phyloP scores from a whole-genome alignment of 176 grass and related monocot species.

The Avena insularis region DNA sequence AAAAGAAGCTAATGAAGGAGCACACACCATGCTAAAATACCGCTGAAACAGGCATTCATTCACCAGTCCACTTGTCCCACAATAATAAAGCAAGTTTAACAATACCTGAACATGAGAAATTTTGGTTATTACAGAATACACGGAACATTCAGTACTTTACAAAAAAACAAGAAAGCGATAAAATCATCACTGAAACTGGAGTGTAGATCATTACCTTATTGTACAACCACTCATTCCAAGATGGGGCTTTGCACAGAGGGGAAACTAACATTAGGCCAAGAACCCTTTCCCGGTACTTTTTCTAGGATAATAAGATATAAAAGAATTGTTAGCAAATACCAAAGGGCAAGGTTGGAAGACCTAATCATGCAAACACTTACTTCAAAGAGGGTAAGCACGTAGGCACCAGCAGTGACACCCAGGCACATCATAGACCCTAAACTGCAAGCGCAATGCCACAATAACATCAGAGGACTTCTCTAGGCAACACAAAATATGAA shows the following conservation, averaged over 20 bases:
- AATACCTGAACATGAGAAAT: constrained; percentile 35
- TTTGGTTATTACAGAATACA: constrained; percentile 37
- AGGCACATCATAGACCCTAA: constrained; percentile 92
- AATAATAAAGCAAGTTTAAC: too few species aligned
- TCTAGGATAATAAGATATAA: constrained; percentile 48
- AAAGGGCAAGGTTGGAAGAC: constrained; percentile 18
- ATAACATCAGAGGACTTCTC: constrained; percentile 31
- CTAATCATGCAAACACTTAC: constrained; percentile 52
- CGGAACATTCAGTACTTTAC: background rate
- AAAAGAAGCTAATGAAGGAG: constrained; percentile 20
- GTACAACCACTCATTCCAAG: constrained; percentile 97
- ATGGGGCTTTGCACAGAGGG: constrained; percentile 94
- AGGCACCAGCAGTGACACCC: constrained; percentile 94
- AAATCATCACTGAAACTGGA: constrained; percentile 20
- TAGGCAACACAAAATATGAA: background rate
- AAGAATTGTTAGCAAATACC: constrained; percentile 19
- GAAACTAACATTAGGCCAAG: constrained; percentile 90
- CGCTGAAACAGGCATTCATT: too few species aligned
- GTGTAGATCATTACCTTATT: constrained; percentile 62
- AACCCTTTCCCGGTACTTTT: constrained; percentile 78
- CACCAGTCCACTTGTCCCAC: too few species aligned
- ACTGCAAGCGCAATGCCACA: constrained; percentile 52
- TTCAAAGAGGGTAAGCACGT: constrained; percentile 88
- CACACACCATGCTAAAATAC: too few species aligned
- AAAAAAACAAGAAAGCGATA: constrained; percentile 16